These are phyloP conservation scores for Gossypium schwendimanii DNA, from an alignment of 441 rosid species.

Conservation along the genomic window DNA sequence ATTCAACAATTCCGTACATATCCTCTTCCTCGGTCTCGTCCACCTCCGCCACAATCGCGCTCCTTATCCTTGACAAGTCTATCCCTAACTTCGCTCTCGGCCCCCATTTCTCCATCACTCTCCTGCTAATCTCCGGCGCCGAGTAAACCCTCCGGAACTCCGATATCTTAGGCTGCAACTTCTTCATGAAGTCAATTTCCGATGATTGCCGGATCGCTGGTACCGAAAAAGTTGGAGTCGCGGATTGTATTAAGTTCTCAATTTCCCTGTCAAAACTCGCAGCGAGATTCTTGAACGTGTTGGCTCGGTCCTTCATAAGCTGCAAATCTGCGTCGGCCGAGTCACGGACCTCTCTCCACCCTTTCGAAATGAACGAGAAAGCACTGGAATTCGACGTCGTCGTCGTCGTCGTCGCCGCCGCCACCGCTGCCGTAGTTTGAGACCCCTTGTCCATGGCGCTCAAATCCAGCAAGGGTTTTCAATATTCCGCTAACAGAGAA, in stretches of 20 bases:
- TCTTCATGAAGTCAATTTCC: slow-evolving; percentile 78
- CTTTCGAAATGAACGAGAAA: slow-evolving; percentile 67
- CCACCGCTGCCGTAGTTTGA: slow-evolving; percentile 17
- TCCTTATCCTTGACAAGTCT: slow-evolving; percentile 72
- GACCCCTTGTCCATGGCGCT: slow-evolving; percentile 25
- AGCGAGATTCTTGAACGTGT: slow-evolving; percentile 73
- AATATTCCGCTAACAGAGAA: background rate
- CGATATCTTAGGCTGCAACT: slow-evolving; percentile 73
- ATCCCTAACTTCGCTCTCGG: slow-evolving; percentile 67
- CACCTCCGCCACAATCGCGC: slow-evolving; percentile 66
- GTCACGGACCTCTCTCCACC: slow-evolving; percentile 85
- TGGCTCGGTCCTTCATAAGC: slow-evolving; percentile 72
- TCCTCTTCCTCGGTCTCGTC: slow-evolving; percentile 29
- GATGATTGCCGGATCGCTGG: slow-evolving; percentile 35
- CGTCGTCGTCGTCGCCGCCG: slow-evolving; percentile 7
- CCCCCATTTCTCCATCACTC: slow-evolving; percentile 79
- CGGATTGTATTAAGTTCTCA: slow-evolving; percentile 63
- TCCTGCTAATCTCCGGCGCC: slow-evolving; percentile 83
- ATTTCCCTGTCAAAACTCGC: slow-evolving; percentile 76
- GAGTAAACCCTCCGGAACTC: slow-evolving; percentile 90
- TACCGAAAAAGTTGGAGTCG: slow-evolving; percentile 55
- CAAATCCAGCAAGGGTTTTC: slow-evolving; percentile 12
- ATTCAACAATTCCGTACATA: slow-evolving; percentile 33
- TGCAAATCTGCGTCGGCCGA: slow-evolving; percentile 90
- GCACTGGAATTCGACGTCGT: slow-evolving; percentile 44